Evolutionary conservation across 2,329 filamentous ascomycete species (phyloP), one percentile per base, ranked within the genome.

Genomic region (Hypomyces rosellus): DNA sequence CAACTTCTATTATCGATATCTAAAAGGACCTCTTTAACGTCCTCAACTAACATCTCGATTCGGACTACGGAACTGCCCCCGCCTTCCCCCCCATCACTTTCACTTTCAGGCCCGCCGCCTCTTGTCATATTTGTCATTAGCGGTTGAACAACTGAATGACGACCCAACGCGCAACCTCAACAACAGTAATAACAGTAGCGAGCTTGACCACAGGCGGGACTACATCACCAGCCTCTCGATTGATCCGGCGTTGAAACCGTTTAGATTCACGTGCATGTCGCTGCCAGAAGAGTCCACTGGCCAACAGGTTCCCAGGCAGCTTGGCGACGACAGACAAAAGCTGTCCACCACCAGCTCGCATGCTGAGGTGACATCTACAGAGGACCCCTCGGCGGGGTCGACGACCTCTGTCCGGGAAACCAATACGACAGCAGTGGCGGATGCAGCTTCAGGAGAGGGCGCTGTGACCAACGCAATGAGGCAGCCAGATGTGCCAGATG

Each of bases 241-340:
- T 6, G 9, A 30, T 11, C 25, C 25, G 25, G 6, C 9, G 25
- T 30, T 30, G 25, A 30, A 30, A 11, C 25, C 25, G 25, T 30
- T 11, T 30, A 30, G 25, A 30, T 30, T 8, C 25, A 45, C 43
- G 48, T 68, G 66, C 58, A 69, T 69, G 67, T 69, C 67, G 65
- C 64, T 64, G 54, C 63, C 63, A 49, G 65, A 65, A 56, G 56
- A 57, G 39, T 58, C 62, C 51, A 52, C 59, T 47, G 53, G 58
- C 61, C 58, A 55, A 52, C 56, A 54, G 57, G 45, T 53, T 47
- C 54, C 57, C 52, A 57, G 53, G 52, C 60, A 61, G 60, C 54
- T 58, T 55, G 59, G 61, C 60, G 54, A 51, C 54, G 57, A 62
- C 48, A 53, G 15, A 14, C 30, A 62, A 56, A 59, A 58, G 62